Base-by-base conservation (phyloP, 768 basidiomycete species). In the Boletellus ananas region DNA sequence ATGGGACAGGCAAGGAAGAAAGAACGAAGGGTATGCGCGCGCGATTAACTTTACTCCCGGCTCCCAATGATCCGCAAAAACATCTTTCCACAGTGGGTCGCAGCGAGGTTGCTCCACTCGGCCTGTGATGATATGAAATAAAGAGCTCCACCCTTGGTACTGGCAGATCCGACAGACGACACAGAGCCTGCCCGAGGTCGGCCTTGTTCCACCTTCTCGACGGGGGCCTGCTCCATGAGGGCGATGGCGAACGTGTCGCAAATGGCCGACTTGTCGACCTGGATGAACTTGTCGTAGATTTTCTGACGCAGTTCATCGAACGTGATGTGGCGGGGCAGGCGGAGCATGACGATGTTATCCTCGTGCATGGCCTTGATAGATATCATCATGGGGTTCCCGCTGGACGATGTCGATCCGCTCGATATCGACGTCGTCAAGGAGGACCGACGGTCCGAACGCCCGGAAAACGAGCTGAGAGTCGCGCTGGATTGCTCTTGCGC, bases 341-440 rank as follows among this genome's bases (percentile, higher is more conserved):
- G 81, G 44, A 90, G 74, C 52, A 85, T 68, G 58, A 90, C 74
- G 53, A 85, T 83, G 23, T 76, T 71, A 54, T 81, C 76, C 57
- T 80, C 76, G 55, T 79, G 78, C 38, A 75, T 76, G 5, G 80
- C 87, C 69, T 90, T 90, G 71, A 89, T 75, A 2, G 76, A 70
- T 41, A 87, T 57, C 21, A 64, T 45, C 51, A 57, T 48, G 23
- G 44, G 39, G 47, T 67, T 47, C 60, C 57, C 34, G 49, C 57
- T 63, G 56, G 52, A 61, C 7, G 60, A 56, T 5, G 68, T 67
- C 3, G 73, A 72, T 6, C 69, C 67, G 17, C 72, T 74, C n/a
- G 73, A 67, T 13, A 74, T 66, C 14, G 66, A 66, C 20, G 66
- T 65, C 34, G 65, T 43, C 33, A 58, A 62, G 55, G 67, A 70